Percentiles rank a stretch among this genome's conserved stretches.
phyloP scores from a whole-genome alignment of 1,284 basidiomycete genomes.

The Hymenochaete sp. region DNA sequence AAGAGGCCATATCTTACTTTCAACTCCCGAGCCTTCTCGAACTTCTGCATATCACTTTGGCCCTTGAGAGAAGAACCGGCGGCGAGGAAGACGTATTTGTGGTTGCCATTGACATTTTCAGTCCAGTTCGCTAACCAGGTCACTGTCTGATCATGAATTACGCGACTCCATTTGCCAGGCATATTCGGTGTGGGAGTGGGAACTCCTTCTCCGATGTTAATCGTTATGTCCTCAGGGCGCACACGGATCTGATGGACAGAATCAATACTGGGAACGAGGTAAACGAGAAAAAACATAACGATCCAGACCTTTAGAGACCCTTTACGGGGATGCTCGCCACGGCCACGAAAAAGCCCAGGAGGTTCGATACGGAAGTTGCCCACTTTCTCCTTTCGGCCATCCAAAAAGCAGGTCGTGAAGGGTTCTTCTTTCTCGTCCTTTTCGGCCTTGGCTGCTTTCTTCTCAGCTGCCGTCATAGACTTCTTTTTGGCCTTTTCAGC shows the following conservation, averaged over 20 bases:
- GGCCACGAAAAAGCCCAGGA: slow-evolving; percentile 93
- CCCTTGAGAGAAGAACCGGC: slow-evolving; percentile 92
- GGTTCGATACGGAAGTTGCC: slow-evolving; percentile 99
- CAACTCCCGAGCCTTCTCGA: slow-evolving; percentile 91
- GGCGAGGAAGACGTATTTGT: slow-evolving; percentile 95
- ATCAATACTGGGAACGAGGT: neutral
- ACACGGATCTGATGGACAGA: slow-evolving; percentile 58
- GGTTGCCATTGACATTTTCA: slow-evolving; percentile 86
- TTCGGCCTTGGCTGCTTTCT: slow-evolving; percentile 80
- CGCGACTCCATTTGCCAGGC: slow-evolving; percentile 78
- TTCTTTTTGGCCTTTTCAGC: slow-evolving; percentile 91
- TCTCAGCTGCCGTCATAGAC: slow-evolving; percentile 74
- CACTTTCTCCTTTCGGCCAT: slow-evolving; percentile 95
- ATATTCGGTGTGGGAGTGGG: slow-evolving; percentile 79
- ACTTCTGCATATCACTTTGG: slow-evolving; percentile 92
- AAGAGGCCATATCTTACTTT: slow-evolving; percentile 48
- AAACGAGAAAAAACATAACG: slow-evolving; percentile 8
- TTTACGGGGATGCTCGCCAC: slow-evolving; percentile 97
- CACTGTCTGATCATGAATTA: slow-evolving; percentile 88
- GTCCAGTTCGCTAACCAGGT: slow-evolving; percentile 98
- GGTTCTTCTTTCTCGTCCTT: slow-evolving; percentile 81
- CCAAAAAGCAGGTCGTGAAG: slow-evolving; percentile 80
- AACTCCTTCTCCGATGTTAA: slow-evolving; percentile 80
- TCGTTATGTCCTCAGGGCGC: slow-evolving; percentile 84
- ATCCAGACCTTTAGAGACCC: slow-evolving; percentile 88